Base-by-base conservation (phyloP, 2,329 filamentous ascomycete species). In the Plenodomus tracheiphilus region DNA sequence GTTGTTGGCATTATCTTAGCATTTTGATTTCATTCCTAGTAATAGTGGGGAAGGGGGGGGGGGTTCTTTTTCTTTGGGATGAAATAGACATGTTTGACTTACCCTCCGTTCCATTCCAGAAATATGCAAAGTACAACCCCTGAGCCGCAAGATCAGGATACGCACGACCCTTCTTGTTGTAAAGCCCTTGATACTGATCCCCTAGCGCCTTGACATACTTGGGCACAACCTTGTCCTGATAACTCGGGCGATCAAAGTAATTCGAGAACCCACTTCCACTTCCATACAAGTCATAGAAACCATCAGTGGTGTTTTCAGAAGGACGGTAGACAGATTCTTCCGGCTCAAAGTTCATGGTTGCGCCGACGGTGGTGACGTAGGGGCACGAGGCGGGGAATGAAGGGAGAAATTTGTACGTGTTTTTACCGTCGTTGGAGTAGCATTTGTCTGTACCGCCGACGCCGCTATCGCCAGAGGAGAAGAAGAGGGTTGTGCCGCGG, bases 341-440 rank as follows among this genome's bases (percentile, higher is more conserved):
- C 1, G 83, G 83, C 51, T 76, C 64, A 36, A 78, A 73, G 54
- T 75, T 70, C 53, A 76, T 73, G 1, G 83, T 85, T 1, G 81
- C 86, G 6, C 87, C 87, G 1, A 89, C 81, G 2, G 79, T 74
- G 0, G 87, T 89, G 7, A 89, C 81, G 66, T 82, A 89, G 0
- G 86, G 86, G 58, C 87, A 90, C 0, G 81, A 80, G 0, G 80
- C 81, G 0, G 87, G 87, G 69, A 89, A 90, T 4, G 78, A 79
- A 1, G 85, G 79, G 22, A 84, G 74, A 62, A 86, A 84, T 17
- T 79, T 75, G 9, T 79, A 78, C 1, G 74, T 78, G 49, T 81
- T 77, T 37, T 71, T 76, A 18, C 84, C 85, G 47, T 87, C 83
- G 61, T 85, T 84, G 47, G 77, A 77, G 43, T 76, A 71, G 71